Percentiles rank a stretch among this genome's conserved stretches.
Evolutionary conservation across 2,329 filamentous ascomycete genomes (phyloP).

Genomic region (Periconia sp.): DNA sequence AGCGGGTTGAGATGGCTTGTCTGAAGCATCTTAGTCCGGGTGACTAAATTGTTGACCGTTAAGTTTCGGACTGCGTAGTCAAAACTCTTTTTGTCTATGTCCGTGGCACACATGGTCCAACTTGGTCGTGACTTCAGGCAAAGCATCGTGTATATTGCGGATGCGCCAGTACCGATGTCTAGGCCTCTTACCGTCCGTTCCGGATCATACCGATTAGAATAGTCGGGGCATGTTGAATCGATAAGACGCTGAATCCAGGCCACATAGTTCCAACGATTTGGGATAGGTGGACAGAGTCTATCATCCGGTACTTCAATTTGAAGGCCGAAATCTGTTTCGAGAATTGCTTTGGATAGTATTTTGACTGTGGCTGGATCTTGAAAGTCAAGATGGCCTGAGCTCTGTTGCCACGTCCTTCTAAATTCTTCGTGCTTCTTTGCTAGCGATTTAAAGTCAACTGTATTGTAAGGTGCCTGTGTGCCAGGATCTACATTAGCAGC

Average conservation of each 20-base stretch:
- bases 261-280: slow-evolving; percentile 81
- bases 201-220: slow-evolving; percentile 53
- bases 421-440: slow-evolving; percentile 65
- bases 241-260: slow-evolving; percentile 85
- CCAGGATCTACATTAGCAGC: too few species aligned
- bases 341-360: slow-evolving; percentile 77
- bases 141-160: slow-evolving; percentile 88
- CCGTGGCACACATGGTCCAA: slow-evolving; percentile 66
- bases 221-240: slow-evolving; percentile 66
- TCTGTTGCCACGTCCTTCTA: slow-evolving; percentile 54
- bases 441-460: slow-evolving; percentile 68
- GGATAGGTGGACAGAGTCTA: slow-evolving; percentile 83
- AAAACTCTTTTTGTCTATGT: slow-evolving; percentile 77
- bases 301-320: slow-evolving; percentile 74
- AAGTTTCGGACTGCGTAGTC: slow-evolving; percentile 72
- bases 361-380: slow-evolving; percentile 76
- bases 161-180: slow-evolving; percentile 90
- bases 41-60: slow-evolving; percentile 65
- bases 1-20: slow-evolving; percentile 61
- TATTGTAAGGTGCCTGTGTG: slow-evolving; percentile 55
- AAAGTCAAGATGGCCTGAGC: slow-evolving; percentile 75
- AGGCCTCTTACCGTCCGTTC: slow-evolving; percentile 69
- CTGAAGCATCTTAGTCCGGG: slow-evolving; percentile 68
- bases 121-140: slow-evolving; percentile 69
- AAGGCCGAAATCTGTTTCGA: slow-evolving; percentile 77